Evolutionary conservation across 2,329 filamentous ascomycete species (phyloP).

Genomic region (Pezicula carpinea): DNA sequence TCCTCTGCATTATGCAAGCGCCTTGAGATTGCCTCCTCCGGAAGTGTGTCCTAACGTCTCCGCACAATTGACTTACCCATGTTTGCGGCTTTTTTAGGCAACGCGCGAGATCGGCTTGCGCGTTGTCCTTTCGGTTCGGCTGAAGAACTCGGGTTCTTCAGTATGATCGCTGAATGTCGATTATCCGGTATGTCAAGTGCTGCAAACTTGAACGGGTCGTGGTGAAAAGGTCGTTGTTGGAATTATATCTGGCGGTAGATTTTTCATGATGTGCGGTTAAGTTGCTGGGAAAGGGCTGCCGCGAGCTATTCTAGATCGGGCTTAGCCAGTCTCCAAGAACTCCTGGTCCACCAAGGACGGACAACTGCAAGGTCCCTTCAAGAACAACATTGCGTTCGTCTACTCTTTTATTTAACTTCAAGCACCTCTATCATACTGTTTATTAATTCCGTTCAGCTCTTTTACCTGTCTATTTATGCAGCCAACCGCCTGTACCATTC

Average conservation of each 20-base stretch:
- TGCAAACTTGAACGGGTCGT: conserved; percentile 15
- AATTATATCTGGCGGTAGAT: conserved; percentile 6
- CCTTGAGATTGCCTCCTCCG: background rate
- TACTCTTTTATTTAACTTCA: no score
- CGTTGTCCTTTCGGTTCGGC: conserved; percentile 18
- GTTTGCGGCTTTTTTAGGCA: conserved; percentile 48
- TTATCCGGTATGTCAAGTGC: conserved; percentile 11
- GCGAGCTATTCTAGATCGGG: conserved; percentile 9
- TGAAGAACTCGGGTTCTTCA: conserved; percentile 22
- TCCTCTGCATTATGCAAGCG: background rate
- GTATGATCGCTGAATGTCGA: conserved; percentile 3
- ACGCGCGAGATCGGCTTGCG: conserved; percentile 38
- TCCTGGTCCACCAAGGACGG: background rate
- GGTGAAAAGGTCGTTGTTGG: background rate
- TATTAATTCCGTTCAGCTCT: background rate
- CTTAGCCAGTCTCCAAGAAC: conserved; percentile 3
- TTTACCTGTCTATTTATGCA: conserved; percentile 16
- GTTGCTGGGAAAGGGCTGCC: conserved; percentile 7
- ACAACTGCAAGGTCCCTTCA: background rate
- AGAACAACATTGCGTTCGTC: no score
- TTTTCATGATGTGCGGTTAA: conserved; percentile 6
- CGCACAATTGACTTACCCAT: conserved; percentile 46
- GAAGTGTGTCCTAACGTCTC: conserved; percentile 8
- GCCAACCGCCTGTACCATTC: conserved; percentile 18
- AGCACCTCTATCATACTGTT: background rate